Evolutionary conservation across 257 asterid genomes (phyloP).

Genomic region (Salvia miltiorrhiza): DNA sequence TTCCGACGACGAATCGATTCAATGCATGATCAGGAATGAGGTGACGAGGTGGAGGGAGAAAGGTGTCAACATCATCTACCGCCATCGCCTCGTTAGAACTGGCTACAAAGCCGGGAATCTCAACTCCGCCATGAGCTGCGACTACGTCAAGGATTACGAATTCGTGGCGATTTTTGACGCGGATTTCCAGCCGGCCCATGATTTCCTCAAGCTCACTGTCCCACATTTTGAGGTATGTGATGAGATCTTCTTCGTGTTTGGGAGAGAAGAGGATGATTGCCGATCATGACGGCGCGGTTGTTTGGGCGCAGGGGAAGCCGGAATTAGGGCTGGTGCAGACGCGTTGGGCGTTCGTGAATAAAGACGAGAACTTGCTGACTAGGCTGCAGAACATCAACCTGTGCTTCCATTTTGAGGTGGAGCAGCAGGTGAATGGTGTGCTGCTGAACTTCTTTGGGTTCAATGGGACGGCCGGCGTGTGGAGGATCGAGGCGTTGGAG

Average conservation of each 20-base stretch:
- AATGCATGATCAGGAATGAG: constrained; percentile 43
- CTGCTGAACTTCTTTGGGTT: constrained; percentile 77
- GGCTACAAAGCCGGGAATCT: constrained; percentile 82
- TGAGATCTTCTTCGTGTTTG: not conserved
- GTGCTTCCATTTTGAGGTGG: constrained; percentile 74
- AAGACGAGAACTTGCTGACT: constrained; percentile 66
- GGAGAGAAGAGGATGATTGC: no score
- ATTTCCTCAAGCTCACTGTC: constrained; percentile 63
- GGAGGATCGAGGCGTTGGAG: constrained; percentile 71
- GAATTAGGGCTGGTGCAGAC: constrained; percentile 67
- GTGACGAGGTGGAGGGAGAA: constrained; percentile 52
- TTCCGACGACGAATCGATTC: constrained; percentile 53
- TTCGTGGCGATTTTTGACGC: constrained; percentile 78
- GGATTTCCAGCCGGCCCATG: constrained; percentile 64
- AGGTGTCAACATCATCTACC: constrained; percentile 57
- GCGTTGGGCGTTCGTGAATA: constrained; percentile 67
- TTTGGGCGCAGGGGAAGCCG: constrained; percentile 48
- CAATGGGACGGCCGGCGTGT: constrained; percentile 73
- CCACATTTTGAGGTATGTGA: constrained; percentile 62
- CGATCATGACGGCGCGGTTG: no score
- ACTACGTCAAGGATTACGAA: constrained; percentile 60
- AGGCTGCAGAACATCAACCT: constrained; percentile 64
- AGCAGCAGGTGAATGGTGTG: constrained; percentile 73
- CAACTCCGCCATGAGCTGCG: constrained; percentile 69
- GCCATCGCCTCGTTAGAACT: constrained; percentile 56